Conservation (phyloP, 495 filamentous ascomycete genomes). For the Trichoderma gamsii region DNA sequence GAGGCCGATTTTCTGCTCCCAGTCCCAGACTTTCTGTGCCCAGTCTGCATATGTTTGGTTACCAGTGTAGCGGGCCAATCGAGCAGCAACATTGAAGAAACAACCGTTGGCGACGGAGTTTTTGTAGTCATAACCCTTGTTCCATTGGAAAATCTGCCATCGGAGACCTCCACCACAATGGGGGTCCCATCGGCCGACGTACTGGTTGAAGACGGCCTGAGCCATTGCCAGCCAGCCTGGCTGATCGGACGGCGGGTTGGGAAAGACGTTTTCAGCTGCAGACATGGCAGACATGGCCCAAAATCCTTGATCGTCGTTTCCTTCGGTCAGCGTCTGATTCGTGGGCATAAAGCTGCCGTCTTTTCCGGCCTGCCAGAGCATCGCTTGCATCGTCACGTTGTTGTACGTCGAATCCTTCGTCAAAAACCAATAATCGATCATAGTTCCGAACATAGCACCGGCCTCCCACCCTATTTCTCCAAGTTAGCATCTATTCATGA, state of each 20-base stretch:
- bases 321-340: slow-evolving; percentile 70
- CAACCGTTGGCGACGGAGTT: slow-evolving; percentile 74
- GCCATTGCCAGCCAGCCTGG: slow-evolving; percentile 74
- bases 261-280: slow-evolving; percentile 73
- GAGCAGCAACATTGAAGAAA: slow-evolving; percentile 76
- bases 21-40: slow-evolving; percentile 67
- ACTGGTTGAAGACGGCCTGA: slow-evolving; percentile 72
- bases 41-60: slow-evolving; percentile 71
- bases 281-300: slow-evolving; percentile 80
- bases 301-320: slow-evolving; percentile 85
- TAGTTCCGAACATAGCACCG: slow-evolving; percentile 65
- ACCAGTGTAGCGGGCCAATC: slow-evolving; percentile 66
- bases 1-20: slow-evolving; percentile 55
- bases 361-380: slow-evolving; percentile 65
- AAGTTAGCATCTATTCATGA: slow-evolving; percentile 16
- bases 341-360: slow-evolving; percentile 68
- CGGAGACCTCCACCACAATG: slow-evolving; percentile 71
- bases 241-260: slow-evolving; percentile 53
- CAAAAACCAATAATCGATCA: slow-evolving; percentile 80
- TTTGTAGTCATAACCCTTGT: slow-evolving; percentile 75
- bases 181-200: slow-evolving; percentile 62
- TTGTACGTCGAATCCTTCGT: slow-evolving; percentile 74
- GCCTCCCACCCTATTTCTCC: slow-evolving; percentile 59
- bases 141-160: slow-evolving; percentile 82
- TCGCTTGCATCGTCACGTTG: slow-evolving; percentile 56